Evolutionary conservation across 768 basidiomycete species (phyloP).

Genomic region (Amanita thiersii): DNA sequence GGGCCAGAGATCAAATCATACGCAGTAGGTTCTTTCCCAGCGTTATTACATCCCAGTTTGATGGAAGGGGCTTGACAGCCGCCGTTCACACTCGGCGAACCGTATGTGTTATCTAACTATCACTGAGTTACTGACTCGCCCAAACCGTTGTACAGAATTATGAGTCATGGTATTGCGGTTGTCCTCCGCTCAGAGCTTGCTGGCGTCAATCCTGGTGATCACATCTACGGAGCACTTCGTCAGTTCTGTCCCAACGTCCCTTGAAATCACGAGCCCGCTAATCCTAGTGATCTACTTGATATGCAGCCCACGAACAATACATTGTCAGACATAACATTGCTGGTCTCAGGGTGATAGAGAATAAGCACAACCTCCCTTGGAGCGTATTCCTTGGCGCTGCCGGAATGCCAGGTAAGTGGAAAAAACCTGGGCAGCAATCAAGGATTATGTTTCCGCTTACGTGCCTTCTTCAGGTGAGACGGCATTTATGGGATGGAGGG

Average conservation of each 20-base stretch:
- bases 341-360: conserved; percentile 19
- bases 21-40: conserved; percentile 1
- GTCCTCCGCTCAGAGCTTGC: conserved; percentile 25
- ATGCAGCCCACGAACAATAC: conserved; percentile 27
- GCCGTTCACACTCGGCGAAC: conserved; percentile 13
- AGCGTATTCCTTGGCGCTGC: conserved; percentile 27
- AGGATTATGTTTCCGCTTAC: conserved; percentile 4
- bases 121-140: not conserved
- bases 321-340: conserved; percentile 13
- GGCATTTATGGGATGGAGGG: conserved; percentile 22
- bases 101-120: conserved; percentile 12
- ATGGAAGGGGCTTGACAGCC: conserved; percentile 9
- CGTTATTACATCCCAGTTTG: not conserved
- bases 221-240: conserved; percentile 24
- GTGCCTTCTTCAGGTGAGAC: conserved; percentile 17
- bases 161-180: conserved; percentile 24
- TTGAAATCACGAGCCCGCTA: too few relatives aligned
- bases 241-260: conserved; percentile 1
- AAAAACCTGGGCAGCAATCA: not conserved
- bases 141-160: conserved; percentile 14
- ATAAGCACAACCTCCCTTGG: conserved; percentile 33
- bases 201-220: conserved; percentile 18
- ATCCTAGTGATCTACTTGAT: not conserved
- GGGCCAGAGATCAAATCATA: conserved; percentile 15
- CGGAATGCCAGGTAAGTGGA: conserved; percentile 20